Evolutionary conservation across 805 yeast genomes (phyloP).

Genomic region (Candida rishiriensis): DNA sequence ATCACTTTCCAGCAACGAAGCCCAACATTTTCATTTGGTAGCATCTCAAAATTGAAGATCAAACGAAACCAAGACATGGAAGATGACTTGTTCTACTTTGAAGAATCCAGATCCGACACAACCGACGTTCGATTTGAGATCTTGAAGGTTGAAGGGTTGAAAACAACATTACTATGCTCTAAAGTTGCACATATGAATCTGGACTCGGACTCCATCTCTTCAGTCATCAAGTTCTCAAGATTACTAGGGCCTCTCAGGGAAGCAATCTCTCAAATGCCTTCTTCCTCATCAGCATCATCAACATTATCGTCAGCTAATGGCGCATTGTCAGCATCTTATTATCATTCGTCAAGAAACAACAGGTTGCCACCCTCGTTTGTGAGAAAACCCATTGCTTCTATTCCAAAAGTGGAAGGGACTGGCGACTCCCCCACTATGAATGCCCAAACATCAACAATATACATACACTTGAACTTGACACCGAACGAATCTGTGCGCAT

Average conservation of each 20-base stretch:
- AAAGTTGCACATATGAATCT: constrained; percentile 33
- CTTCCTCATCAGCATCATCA: not conserved
- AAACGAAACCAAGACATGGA: constrained; percentile 13
- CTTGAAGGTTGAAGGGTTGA: constrained; percentile 22
- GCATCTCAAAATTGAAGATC: constrained; percentile 34
- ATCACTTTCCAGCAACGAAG: constrained; percentile 41
- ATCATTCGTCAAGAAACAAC: not conserved
- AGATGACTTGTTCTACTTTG: constrained; percentile 24
- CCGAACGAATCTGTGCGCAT: constrained; percentile 18
- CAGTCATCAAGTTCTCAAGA: constrained; percentile 6
- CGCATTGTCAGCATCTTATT: not conserved
- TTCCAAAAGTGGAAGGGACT: not conserved
- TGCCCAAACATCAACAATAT: constrained; percentile 38
- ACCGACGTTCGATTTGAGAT: constrained; percentile 54
- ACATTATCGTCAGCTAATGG: not conserved
- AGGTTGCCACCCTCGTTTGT: not conserved
- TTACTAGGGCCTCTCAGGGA: constrained; percentile 14
- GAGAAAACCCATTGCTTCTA: not conserved
- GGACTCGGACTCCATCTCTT: constrained; percentile 6
- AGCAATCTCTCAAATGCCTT: not conserved
- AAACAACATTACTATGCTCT: constrained; percentile 40
- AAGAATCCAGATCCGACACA: constrained; percentile 24
- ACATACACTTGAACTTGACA: constrained; percentile 22
- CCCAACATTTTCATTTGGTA: constrained; percentile 42
- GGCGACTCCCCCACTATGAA: constrained; percentile 22